Conservation (phyloP, 768 basidiomycete genomes). For the Panellus pusillus region DNA sequence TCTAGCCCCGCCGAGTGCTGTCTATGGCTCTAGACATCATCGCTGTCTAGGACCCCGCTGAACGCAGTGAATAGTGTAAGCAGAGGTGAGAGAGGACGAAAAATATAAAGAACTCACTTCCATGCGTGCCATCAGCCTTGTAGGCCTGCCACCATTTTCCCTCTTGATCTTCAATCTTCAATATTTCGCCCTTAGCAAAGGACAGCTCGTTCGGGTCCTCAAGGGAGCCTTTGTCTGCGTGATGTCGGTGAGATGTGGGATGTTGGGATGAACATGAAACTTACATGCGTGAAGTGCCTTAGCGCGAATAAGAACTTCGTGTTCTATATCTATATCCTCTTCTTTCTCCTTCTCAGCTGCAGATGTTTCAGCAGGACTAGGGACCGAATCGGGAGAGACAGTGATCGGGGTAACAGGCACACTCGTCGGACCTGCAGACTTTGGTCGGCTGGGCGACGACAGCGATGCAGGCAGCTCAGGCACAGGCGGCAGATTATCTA, state of each 20-base stretch:
- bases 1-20: too few species aligned
- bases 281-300: slow-evolving; percentile 50
- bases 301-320: slow-evolving; percentile 19
- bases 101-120: slow-evolving; percentile 52
- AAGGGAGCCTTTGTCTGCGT: slow-evolving; percentile 66
- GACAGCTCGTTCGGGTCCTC: slow-evolving; percentile 86
- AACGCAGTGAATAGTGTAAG: too few species aligned
- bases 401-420: too few species aligned
- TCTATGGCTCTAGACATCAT: too few species aligned
- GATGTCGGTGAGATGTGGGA: slow-evolving; percentile 5
- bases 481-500: not conserved
- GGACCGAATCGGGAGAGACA: too few species aligned
- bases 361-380: not conserved
- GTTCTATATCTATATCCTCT: not conserved
- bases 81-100: slow-evolving; percentile 2
- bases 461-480: not conserved
- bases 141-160: slow-evolving; percentile 90
- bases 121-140: slow-evolving; percentile 59
- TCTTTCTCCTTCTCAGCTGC: not conserved
- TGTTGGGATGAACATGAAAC: slow-evolving; percentile 11
- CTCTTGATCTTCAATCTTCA: slow-evolving; percentile 74
- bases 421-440: too few species aligned
- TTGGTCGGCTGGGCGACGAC: not conserved
- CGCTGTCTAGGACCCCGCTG: too few species aligned
- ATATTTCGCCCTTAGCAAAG: slow-evolving; percentile 80